These are phyloP conservation scores for Emericellopsis atlantica DNA, from an alignment of 2,329 filamentous ascomycete species.

Conservation along the genomic window DNA sequence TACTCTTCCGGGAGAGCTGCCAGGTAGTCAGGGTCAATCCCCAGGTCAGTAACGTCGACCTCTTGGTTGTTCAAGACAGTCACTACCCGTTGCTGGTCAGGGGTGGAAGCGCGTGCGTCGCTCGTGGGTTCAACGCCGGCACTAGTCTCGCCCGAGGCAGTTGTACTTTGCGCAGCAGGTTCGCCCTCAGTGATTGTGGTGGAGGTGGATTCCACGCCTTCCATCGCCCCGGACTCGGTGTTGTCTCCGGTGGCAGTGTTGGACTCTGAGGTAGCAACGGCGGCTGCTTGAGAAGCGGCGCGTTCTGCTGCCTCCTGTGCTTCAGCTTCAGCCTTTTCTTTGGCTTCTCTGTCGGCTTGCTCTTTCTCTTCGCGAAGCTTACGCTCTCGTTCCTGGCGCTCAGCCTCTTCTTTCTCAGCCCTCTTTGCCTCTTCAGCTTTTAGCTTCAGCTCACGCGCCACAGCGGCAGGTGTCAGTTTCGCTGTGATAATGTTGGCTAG, in stretches of 20 bases:
- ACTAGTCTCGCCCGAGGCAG: constrained; percentile 12
- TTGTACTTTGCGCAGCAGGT: not conserved
- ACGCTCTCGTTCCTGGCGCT: constrained; percentile 52
- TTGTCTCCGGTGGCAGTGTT: constrained; percentile 1
- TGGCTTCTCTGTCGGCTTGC: constrained; percentile 52
- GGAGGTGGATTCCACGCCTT: constrained; percentile 55
- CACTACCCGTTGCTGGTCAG: constrained; percentile 45
- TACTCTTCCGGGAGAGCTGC: constrained; percentile 96
- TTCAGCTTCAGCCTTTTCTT: constrained; percentile 58
- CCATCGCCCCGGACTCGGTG: constrained; percentile 43
- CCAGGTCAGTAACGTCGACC: constrained; percentile 85
- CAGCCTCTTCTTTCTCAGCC: constrained; percentile 37
- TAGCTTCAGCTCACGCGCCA: constrained; percentile 64
- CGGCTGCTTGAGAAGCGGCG: constrained; percentile 47
- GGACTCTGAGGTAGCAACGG: constrained; percentile 7
- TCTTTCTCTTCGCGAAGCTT: constrained; percentile 59
- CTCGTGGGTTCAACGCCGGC: not conserved
- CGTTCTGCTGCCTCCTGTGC: constrained; percentile 47
- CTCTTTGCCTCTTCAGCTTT: constrained; percentile 46
- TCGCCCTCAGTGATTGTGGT: constrained; percentile 6
- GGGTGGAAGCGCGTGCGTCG: no score
- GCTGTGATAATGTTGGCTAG: constrained; percentile 59
- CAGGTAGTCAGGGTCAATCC: constrained; percentile 89
- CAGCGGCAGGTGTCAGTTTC: constrained; percentile 68
- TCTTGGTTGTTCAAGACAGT: constrained; percentile 78